Evolutionary conservation across 345 rosid species (phyloP).

Genomic region (Jatropha curcas): DNA sequence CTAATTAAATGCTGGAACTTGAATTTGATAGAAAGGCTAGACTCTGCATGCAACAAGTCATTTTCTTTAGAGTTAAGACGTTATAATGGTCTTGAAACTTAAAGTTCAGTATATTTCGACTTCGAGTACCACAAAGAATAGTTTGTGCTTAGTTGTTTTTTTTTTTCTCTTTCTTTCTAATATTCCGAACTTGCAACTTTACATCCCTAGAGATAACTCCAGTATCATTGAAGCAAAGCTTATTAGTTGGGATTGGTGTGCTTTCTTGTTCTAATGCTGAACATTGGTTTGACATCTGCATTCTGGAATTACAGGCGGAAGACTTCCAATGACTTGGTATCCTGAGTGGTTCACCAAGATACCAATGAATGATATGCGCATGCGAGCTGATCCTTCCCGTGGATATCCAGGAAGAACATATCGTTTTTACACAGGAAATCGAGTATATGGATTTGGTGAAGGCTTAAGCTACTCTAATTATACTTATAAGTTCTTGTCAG

Average conservation of each 20-base stretch:
- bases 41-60: not conserved
- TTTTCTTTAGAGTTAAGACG: not conserved
- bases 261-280: not conserved
- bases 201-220: too few relatives aligned
- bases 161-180: too few relatives aligned
- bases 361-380: slow-evolving; percentile 82
- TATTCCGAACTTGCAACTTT: too few relatives aligned
- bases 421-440: slow-evolving; percentile 68
- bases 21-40: not conserved
- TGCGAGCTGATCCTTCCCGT: slow-evolving; percentile 68
- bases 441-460: slow-evolving; percentile 65
- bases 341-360: slow-evolving; percentile 72
- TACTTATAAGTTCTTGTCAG: slow-evolving; percentile 58
- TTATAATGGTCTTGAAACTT: not conserved
- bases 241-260: too few relatives aligned
- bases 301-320: slow-evolving; percentile 62
- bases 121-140: not conserved
- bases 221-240: too few relatives aligned
- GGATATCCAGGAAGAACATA: slow-evolving; percentile 94
- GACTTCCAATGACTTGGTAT: slow-evolving; percentile 91
- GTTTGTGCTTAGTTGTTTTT: not conserved
- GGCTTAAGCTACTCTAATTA: slow-evolving; percentile 78
- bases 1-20: not conserved
- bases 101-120: not conserved
- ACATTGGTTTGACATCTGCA: slow-evolving; percentile 5